Conservation (phyloP, 805 yeast species). For the Pichia paraexigua region DNA sequence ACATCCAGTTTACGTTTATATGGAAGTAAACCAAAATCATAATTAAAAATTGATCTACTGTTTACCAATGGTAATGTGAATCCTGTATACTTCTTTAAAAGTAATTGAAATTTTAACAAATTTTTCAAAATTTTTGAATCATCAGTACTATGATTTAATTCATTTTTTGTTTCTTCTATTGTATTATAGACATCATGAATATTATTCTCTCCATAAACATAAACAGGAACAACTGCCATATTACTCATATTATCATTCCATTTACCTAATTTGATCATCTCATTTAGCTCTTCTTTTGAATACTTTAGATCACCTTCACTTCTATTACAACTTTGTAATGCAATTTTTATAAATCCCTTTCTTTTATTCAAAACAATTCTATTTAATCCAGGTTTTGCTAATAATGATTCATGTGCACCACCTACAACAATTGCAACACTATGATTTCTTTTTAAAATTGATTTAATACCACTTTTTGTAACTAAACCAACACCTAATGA, state of each 20-base stretch:
- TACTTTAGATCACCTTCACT: background rate
- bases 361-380: conserved; percentile 69
- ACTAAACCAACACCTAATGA: conserved; percentile 83
- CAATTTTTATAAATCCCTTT: conserved; percentile 84
- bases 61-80: conserved; percentile 88
- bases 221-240: conserved; percentile 74
- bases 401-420: conserved; percentile 86
- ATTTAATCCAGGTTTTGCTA: conserved; percentile 53
- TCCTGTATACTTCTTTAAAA: conserved; percentile 64
- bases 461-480: conserved; percentile 59
- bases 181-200: conserved; percentile 37
- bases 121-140: conserved; percentile 24
- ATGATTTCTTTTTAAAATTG: conserved; percentile 53
- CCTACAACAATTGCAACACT: conserved; percentile 90
- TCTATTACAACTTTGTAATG: conserved; percentile 44
- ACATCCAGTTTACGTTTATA: conserved; percentile 72
- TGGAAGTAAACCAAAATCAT: conserved; percentile 87
- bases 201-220: conserved; percentile 85
- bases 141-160: conserved; percentile 7
- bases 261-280: conserved; percentile 8
- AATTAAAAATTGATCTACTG: conserved; percentile 87
- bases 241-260: conserved; percentile 38
- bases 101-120: conserved; percentile 52
- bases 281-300: background rate
- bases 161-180: conserved; percentile 12